Conservation (phyloP, 257 asterid species). For the Capsicum pubescens region DNA sequence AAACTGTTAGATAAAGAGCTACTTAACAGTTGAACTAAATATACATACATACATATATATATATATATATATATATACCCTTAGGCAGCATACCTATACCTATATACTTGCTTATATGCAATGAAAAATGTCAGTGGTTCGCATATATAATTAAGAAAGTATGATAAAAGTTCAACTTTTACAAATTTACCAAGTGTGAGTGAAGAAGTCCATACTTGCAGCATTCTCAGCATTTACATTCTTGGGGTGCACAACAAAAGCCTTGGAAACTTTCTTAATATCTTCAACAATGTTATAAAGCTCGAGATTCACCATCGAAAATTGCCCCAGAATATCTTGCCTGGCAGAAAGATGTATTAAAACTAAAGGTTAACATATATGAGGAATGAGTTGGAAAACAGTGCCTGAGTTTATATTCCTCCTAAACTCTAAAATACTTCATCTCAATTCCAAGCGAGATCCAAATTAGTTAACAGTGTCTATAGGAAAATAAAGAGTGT, state of each 20-base stretch:
- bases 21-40: not conserved
- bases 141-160: not conserved
- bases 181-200: constrained; percentile 19
- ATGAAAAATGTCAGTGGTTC: not conserved
- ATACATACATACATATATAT: not conserved
- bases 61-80: not conserved
- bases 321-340: constrained; percentile 90
- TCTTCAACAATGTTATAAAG: constrained; percentile 92
- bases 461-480: constrained; percentile 9
- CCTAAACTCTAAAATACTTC: constrained; percentile 2
- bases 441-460: not conserved
- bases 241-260: constrained; percentile 94
- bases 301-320: constrained; percentile 97
- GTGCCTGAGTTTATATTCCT: not conserved
- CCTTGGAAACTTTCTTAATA: constrained; percentile 91
- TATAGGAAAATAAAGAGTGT: not conserved
- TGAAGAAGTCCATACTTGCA: constrained; percentile 54
- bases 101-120: constrained; percentile 23
- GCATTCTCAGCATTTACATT: constrained; percentile 96
- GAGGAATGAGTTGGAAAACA: constrained; percentile 24
- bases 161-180: not conserved
- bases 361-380: not conserved
- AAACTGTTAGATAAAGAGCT: not conserved
- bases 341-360: constrained; percentile 42
- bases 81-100: not conserved